A percentile compares a stretch with the other conserved stretches of the same genome.
These are phyloP conservation scores for Rhododendron mucronatum DNA, from an alignment of 148 eudicot genomes.

Conservation along the genomic window DNA sequence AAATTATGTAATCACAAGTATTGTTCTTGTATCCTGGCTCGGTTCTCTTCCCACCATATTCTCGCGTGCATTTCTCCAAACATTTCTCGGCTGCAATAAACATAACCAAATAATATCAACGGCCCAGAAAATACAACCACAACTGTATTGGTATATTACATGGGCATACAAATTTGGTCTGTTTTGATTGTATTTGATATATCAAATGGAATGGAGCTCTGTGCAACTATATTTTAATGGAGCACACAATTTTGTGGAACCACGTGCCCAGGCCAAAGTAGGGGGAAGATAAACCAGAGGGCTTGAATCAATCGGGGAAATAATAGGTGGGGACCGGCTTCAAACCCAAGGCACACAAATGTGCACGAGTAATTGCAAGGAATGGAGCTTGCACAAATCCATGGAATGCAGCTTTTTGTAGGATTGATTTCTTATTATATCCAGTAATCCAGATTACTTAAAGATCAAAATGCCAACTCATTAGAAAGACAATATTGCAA, in stretches of 20 bases:
- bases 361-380: not conserved
- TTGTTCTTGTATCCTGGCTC: constrained; percentile 84
- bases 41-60: constrained; percentile 89
- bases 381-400: not conserved
- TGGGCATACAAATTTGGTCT: not conserved
- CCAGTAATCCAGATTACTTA: not conserved
- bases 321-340: constrained; percentile 2
- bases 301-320: not conserved
- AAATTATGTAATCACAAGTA: constrained; percentile 53
- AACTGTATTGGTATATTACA: not conserved
- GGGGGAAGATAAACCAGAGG: not conserved
- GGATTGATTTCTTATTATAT: not conserved
- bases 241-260: not conserved
- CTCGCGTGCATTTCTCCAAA: constrained; percentile 85
- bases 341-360: not conserved
- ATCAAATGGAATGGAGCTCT: not conserved
- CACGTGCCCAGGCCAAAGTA: not conserved
- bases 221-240: not conserved
- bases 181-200: not conserved
- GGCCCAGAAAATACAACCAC: not conserved
- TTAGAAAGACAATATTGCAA: not conserved
- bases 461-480: not conserved
- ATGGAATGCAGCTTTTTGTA: not conserved
- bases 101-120: not conserved
- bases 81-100: constrained; percentile 78